phyloP scores from a whole-genome alignment of 305 asterid species.

The Solanum hybrid region DNA sequence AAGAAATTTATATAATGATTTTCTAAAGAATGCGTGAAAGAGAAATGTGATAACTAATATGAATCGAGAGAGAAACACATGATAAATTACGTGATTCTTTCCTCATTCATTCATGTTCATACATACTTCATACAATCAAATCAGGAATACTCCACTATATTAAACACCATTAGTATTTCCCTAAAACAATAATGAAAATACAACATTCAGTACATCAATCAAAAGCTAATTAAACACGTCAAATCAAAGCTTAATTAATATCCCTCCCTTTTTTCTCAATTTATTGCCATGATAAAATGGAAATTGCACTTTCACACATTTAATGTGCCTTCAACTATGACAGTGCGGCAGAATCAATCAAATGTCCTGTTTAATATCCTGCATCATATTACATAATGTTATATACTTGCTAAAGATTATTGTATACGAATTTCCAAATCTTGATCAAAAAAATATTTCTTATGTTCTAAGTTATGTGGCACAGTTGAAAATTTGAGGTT shows the following conservation, averaged over 20 bases:
- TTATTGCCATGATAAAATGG: background rate
- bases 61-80: background rate
- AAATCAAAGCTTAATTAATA: background rate
- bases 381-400: background rate
- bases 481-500: background rate
- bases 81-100: background rate
- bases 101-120: background rate
- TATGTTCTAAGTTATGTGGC: background rate
- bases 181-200: background rate
- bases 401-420: background rate
- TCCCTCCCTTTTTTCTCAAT: background rate
- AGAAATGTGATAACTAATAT: background rate
- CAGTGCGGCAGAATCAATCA: background rate
- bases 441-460: background rate
- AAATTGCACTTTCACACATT: background rate
- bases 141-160: background rate
- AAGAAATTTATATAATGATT: background rate
- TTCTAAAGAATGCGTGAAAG: background rate
- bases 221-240: background rate
- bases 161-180: background rate
- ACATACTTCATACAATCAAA: background rate
- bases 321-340: slow-evolving; percentile 2
- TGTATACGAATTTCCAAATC: background rate
- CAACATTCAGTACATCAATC: background rate
- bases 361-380: background rate